Evolutionary conservation across 176 grass and related monocot species (phyloP).

Genomic region (Themeda triandra): DNA sequence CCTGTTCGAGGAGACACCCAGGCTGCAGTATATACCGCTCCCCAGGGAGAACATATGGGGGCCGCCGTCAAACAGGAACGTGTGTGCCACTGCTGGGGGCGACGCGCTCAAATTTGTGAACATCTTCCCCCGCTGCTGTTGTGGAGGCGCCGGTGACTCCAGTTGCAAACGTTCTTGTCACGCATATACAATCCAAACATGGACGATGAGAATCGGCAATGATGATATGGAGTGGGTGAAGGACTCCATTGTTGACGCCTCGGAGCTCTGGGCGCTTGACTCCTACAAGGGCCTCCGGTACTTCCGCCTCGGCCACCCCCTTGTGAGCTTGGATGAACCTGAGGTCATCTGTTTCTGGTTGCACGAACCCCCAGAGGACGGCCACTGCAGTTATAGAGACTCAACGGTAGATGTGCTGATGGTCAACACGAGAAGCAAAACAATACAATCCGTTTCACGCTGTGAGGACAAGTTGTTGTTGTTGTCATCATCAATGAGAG

Average conservation of each 20-base stretch:
- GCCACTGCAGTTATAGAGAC: too few species aligned
- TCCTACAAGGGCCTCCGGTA: not conserved
- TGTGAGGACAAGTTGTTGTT: too few species aligned
- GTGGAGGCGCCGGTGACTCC: not conserved
- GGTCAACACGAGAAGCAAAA: not conserved
- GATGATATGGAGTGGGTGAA: not conserved
- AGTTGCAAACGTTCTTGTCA: accelerated
- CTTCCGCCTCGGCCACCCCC: not conserved
- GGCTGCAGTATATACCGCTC: not conserved
- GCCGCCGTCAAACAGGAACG: not conserved
- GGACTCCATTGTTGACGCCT: not conserved
- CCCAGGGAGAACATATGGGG: too few species aligned
- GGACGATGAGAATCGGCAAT: not conserved
- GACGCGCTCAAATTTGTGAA: not conserved
- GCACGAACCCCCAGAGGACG: too few species aligned
- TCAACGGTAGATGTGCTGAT: not conserved
- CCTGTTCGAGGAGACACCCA: too few species aligned
- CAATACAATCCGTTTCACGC: not conserved
- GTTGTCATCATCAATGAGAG: accelerated
- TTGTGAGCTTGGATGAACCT: not conserved
- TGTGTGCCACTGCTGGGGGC: not conserved
- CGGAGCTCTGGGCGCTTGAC: not conserved
- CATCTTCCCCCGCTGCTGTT: not conserved
- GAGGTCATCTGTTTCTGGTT: not conserved
- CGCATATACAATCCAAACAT: not conserved